Base-by-base conservation (phyloP, 257 asterid species). In the Buddleja alternifolia region DNA sequence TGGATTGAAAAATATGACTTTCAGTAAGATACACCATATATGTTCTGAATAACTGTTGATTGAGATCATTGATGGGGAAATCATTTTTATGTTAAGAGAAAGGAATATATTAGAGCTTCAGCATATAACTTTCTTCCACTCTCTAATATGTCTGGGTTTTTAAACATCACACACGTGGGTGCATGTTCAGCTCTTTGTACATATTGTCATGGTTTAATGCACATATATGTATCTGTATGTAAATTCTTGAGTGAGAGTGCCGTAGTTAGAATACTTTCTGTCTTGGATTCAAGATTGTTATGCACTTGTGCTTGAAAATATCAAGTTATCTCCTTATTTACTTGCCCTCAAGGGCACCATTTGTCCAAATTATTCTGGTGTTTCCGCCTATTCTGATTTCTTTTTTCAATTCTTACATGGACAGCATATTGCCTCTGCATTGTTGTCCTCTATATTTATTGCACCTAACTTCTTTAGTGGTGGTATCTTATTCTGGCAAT, bases 231-330 rank as follows among this genome's bases (percentile, higher is more conserved):
- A 52, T 17, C 50, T 71, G 23, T 51, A 50, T 56, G 12, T 56
- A 46, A 45, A 24, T 36, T 46, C 15, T 60, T 60, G 20, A 10
- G 60, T 66, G 44, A 29, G 51, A 52, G n/a, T n/a, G 48, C 34
- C 19, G 23, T 17, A 16, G 12, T 40, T 66, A 48, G 2, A 8
- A 10, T 45, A 63, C 10, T 34, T 41, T 8, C 21, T 29, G 20
- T 44, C 48, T 6, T 55, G 15, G 45, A 42, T 42, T 44, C 36
- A 36, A 2, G 19, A 15, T 4, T 37, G 25, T 16, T 42, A 10
- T 55, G 40, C 10, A 1, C 34, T 66, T 21, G 37, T 47, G 56
- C 68, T 16, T 21, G 23, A 41, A 21, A 60, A 20, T 62, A 37
- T 54, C 42, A 59, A 50, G 29, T 66, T 14, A 60, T 36, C 29